phyloP scores from a whole-genome alignment of 1,284 basidiomycete genomes.

The Sparassis latifolia region DNA sequence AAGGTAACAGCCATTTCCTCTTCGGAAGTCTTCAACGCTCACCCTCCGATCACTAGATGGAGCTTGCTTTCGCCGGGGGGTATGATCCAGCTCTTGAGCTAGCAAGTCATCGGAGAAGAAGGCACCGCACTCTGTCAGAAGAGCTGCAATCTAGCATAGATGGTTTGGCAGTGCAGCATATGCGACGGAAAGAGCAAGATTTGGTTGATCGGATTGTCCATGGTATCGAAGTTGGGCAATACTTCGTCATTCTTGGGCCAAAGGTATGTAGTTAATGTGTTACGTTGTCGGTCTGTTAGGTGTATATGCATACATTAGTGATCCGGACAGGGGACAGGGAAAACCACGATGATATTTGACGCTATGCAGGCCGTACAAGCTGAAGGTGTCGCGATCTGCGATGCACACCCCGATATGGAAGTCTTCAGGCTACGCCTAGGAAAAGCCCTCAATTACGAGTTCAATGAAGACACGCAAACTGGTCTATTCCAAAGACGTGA shows the following conservation, averaged over 20 bases:
- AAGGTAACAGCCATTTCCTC: slow-evolving; percentile 40
- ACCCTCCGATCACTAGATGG: slow-evolving; percentile 36
- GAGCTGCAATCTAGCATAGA: slow-evolving; percentile 34
- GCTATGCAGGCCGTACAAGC: slow-evolving; percentile 71
- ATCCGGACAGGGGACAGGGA: slow-evolving; percentile 45
- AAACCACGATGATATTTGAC: slow-evolving; percentile 79
- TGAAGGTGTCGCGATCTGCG: slow-evolving; percentile 53
- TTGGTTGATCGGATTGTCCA: slow-evolving; percentile 73
- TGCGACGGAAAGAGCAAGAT: slow-evolving; percentile 68
- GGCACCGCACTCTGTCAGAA: slow-evolving; percentile 20
- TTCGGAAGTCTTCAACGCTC: not conserved
- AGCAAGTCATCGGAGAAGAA: slow-evolving; percentile 37
- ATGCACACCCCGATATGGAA: slow-evolving; percentile 60
- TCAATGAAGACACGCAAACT: slow-evolving; percentile 75
- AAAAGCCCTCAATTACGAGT: slow-evolving; percentile 75
- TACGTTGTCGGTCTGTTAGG: slow-evolving; percentile 1
- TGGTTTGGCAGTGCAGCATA: slow-evolving; percentile 49
- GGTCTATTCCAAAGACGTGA: slow-evolving; percentile 77
- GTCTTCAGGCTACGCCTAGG: slow-evolving; percentile 80
- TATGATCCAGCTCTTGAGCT: slow-evolving; percentile 79
- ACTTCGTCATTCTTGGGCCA: slow-evolving; percentile 70
- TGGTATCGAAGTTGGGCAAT: slow-evolving; percentile 65
- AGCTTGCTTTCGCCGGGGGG: slow-evolving; percentile 55
- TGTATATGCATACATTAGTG: not conserved
- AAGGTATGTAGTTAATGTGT: slow-evolving; percentile 41